Percentiles rank a stretch among this genome's conserved stretches.
phyloP scores from a whole-genome alignment of 306 rosid species.

The Glycyrrhiza uralensis region DNA sequence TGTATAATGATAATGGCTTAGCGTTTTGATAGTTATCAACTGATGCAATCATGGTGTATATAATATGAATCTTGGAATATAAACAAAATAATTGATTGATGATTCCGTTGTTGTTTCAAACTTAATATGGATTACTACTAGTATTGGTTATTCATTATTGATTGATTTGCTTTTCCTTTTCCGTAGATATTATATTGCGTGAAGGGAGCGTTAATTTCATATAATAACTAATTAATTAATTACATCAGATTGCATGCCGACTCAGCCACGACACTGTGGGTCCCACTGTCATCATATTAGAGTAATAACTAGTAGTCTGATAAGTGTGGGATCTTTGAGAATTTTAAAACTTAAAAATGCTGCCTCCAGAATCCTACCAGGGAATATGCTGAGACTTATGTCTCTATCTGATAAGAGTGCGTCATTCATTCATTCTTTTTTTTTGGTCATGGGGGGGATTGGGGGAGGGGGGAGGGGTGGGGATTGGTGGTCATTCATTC shows the following conservation, averaged over 20 bases:
- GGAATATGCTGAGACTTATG: constrained; percentile 22
- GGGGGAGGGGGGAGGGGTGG: no score
- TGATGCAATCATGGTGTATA: background rate
- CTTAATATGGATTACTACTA: background rate
- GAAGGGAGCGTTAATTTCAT: no score
- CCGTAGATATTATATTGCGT: background rate
- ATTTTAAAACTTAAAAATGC: background rate
- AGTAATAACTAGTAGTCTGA: no score
- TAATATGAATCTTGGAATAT: background rate
- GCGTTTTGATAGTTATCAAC: background rate
- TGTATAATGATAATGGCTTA: background rate
- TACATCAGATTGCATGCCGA: no score
- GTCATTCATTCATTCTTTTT: no score
- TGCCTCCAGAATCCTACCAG: background rate
- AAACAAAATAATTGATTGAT: background rate
- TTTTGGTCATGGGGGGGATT: no score
- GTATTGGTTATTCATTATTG: no score
- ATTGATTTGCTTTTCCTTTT: background rate
- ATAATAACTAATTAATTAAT: no score
- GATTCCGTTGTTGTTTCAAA: background rate
- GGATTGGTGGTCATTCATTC: no score
- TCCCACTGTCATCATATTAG: no score
- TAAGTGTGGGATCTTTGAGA: constrained; percentile 8
- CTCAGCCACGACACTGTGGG: no score
- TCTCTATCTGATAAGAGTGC: background rate